phyloP scores from a whole-genome alignment of 2,329 filamentous ascomycete species.

The Ambrosiella beaveri region DNA sequence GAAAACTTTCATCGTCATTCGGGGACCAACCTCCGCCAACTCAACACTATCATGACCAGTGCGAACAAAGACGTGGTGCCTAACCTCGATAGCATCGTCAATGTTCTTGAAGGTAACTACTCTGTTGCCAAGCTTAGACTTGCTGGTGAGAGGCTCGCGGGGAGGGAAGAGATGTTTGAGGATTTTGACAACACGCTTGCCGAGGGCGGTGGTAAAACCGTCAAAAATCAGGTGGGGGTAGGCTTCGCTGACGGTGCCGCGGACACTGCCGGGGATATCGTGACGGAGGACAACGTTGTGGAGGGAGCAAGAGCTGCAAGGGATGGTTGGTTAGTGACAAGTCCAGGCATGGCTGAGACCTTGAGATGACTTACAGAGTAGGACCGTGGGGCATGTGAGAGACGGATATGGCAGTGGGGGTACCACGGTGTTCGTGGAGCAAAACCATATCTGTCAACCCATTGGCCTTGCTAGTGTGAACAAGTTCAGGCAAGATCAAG shows the following conservation, averaged over 20 bases:
- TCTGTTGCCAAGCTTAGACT: conserved; percentile 64
- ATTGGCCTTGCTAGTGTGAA: conserved; percentile 61
- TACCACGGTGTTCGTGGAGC: conserved; percentile 82
- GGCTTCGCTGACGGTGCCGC: conserved; percentile 77
- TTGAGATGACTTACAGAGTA: conserved; percentile 33
- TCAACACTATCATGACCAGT: conserved; percentile 83
- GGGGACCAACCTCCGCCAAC: conserved; percentile 72
- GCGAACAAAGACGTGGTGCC: conserved; percentile 69
- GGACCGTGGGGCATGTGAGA: conserved; percentile 81
- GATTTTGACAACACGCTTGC: conserved; percentile 70
- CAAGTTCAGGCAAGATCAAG: conserved; percentile 68
- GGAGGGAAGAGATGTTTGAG: conserved; percentile 91
- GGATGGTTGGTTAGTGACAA: background rate
- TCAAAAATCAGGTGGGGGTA: conserved; percentile 96
- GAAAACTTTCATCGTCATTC: conserved; percentile 95
- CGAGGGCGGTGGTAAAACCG: conserved; percentile 68
- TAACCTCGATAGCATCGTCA: conserved; percentile 82
- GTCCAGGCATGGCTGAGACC: conserved; percentile 35
- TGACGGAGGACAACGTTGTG: conserved; percentile 87
- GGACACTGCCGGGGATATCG: conserved; percentile 75
- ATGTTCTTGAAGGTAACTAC: conserved; percentile 92
- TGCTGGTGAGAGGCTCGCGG: conserved; percentile 53
- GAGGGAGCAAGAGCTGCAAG: conserved; percentile 59
- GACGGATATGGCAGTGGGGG: conserved; percentile 74
- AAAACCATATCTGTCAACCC: conserved; percentile 73